These are phyloP conservation scores for Hyaloscypha bicolor DNA, from an alignment of 495 filamentous ascomycete genomes.

Conservation along the genomic window DNA sequence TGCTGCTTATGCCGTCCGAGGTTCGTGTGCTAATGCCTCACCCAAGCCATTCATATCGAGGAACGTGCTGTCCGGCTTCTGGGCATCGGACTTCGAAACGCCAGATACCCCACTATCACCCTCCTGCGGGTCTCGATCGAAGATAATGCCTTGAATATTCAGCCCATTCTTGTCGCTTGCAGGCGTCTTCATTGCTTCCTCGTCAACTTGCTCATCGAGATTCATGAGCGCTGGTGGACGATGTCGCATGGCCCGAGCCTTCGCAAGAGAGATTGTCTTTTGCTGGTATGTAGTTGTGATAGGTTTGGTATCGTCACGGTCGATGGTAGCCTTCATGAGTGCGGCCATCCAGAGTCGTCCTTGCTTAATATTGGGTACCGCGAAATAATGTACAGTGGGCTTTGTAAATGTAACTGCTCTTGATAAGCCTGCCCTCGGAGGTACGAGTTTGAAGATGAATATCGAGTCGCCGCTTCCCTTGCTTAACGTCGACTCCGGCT, in stretches of 20 bases:
- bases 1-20: constrained; percentile 17
- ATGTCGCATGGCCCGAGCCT: constrained; percentile 32
- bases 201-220: constrained; percentile 56
- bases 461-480: constrained; percentile 54
- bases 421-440: constrained; percentile 83
- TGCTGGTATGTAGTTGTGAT: constrained; percentile 89
- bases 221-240: constrained; percentile 85
- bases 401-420: constrained; percentile 97
- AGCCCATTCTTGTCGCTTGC: constrained; percentile 43
- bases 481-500: constrained; percentile 37
- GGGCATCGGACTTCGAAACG: constrained; percentile 21
- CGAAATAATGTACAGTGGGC: constrained; percentile 96
- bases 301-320: constrained; percentile 77
- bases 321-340: constrained; percentile 98
- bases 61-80: constrained; percentile 25
- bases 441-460: constrained; percentile 98
- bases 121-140: constrained; percentile 41
- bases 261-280: constrained; percentile 56
- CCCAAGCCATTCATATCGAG: constrained; percentile 15
- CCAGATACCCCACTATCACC: constrained; percentile 53
- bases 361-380: constrained; percentile 84
- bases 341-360: constrained; percentile 98
- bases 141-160: constrained; percentile 43
- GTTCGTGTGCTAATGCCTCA: constrained; percentile 1
- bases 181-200: constrained; percentile 31